Base-by-base conservation (phyloP, 768 basidiomycete genomes). In the Coprinopsis marcescibilis region DNA sequence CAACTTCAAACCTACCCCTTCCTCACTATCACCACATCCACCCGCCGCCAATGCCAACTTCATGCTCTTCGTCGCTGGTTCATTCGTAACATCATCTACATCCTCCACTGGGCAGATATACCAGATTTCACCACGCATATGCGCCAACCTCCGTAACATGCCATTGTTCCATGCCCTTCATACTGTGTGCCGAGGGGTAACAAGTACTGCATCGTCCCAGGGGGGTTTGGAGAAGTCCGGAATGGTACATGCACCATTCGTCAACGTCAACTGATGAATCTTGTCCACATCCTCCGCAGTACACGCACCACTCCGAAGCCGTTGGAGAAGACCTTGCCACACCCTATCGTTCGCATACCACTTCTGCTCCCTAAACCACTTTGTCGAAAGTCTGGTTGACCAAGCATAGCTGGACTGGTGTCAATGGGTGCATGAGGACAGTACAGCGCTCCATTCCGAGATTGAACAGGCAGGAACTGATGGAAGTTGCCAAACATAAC, bases 401-500 rank as follows among this genome's bases (percentile, higher is more conserved):
- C 30, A 1, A 69, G 63, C 2, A 63, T 21, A 11, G 43, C 17
- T 24, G 37, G 17, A 20, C 39, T 8, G 38, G 43, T 23, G 36
- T 52, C 51, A 0, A 23, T 14, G 3, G 57, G 48, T 30, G 43
- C 3, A 48, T 26, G 0, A 41, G 50, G 32, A 40, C 51, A 66
- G 5, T 67, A 56, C 8, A 63, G 46, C 14, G 59, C 61, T 4
- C 20, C 17, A 1, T 8, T 44, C 45, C 61, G 24, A 52, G 51
- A 43, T 3, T 43, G 55, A 0, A 75, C 70, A 0, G 69, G 71
- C 2, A 70, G 72, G 50, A 75, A 73, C 53, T 73, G 73, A 45
- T 75, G 70, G 12, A 72, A 62, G 40, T 74, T 70, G 0, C 73
- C 73, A 17, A 56, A 54, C 3, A 74, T 17, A 2, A 73, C 66